Base-by-base conservation (phyloP, 441 rosid species). In the Biscutella auriculata region DNA sequence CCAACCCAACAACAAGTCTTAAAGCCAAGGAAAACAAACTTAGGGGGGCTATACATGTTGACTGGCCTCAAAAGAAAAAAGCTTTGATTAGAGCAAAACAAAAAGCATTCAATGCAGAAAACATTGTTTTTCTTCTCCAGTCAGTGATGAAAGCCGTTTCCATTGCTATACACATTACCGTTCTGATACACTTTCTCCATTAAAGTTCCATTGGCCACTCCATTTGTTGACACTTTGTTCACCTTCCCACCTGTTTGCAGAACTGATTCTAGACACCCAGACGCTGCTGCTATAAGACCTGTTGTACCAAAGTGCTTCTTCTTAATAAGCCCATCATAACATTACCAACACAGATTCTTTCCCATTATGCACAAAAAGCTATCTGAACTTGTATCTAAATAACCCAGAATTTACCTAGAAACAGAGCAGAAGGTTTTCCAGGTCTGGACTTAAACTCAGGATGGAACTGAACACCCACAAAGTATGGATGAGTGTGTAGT, bases 401-500 rank as follows among this genome's bases (percentile, higher is more conserved):
- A 53, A 30, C 35, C 49, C 1, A 42, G 21, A 34, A 5, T 19
- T 41, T 71, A 88, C 98, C 98, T 70, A 71, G 65, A 76, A 92
- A 92, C 50, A 84, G 63, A 1, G 95, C 81, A 52, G 97, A 84
- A 46, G 98, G 98, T 52, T 83, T 86, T 62, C 92, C 92, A 0
- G 98, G 97, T 76, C 95, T 82, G 60, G 95, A 92, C 72, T 92
- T 88, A 46, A 86, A 92, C 59, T 92, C 98, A 19, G 98, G 98
- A 69, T 92, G 98, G 77, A 88, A 92, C 76, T 92, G 98, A 67
- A 45, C 84, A 39, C 98, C 97, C 14, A 92, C 61, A 59, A 68
- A 92, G 77, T 84, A 92, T 2, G 98, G 98, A 76, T 92, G 97
- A 53, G 49, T 74, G 4, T 72, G 82, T 63, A 88, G 76, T 72